These are phyloP conservation scores for Rhodamnia rubescens DNA, from an alignment of 345 rosid species.

Conservation along the genomic window DNA sequence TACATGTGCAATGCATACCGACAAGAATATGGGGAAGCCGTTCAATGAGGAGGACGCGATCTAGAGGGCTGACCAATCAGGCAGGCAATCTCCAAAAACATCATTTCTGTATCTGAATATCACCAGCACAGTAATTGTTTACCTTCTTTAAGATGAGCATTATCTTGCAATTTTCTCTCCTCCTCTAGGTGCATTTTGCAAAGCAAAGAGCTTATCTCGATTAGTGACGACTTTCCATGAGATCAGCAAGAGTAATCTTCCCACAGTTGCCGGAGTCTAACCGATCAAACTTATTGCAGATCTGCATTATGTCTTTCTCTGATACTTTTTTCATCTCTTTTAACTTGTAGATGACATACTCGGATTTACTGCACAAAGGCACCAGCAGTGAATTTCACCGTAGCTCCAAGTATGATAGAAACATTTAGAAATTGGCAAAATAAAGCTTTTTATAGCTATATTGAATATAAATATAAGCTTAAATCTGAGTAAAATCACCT, in stretches of 20 bases:
- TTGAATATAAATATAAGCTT: not conserved
- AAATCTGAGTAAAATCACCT: not conserved
- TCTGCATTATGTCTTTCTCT: slow-evolving; percentile 48
- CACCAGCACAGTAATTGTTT: not conserved
- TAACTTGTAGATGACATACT: slow-evolving; percentile 71
- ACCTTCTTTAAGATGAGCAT: not conserved
- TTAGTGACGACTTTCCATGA: slow-evolving; percentile 30
- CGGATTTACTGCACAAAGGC: slow-evolving; percentile 13
- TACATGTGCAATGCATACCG: not conserved
- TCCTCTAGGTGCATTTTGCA: not conserved
- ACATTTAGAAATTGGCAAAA: not conserved
- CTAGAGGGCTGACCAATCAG: not conserved
- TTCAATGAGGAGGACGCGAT: not conserved
- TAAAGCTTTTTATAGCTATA: not conserved
- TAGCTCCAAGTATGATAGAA: slow-evolving; percentile 33
- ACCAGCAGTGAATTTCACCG: not conserved
- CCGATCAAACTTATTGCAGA: slow-evolving; percentile 48
- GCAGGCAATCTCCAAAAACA: not conserved
- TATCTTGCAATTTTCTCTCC: not conserved
- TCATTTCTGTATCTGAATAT: not conserved
- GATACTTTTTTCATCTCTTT: slow-evolving; percentile 65
- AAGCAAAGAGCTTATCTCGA: not conserved
- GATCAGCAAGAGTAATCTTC: slow-evolving; percentile 67
- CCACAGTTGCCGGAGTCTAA: slow-evolving; percentile 62
- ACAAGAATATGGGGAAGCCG: not conserved